These are phyloP conservation scores for Chrysanthemum seticuspe DNA, from an alignment of 129 eudicot species.

Conservation along the genomic window DNA sequence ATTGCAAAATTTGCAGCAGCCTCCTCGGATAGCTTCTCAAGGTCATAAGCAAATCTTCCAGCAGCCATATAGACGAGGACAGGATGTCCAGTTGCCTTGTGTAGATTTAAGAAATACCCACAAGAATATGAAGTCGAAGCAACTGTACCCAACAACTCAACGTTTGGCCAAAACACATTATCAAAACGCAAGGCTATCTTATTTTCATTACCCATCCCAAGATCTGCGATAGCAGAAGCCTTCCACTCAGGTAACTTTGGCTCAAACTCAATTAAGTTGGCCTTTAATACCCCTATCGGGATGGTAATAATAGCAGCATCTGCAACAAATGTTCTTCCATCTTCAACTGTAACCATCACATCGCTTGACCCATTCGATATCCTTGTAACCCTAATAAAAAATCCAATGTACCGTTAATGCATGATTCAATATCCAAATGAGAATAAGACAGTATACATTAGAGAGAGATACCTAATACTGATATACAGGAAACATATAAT, in stretches of 20 bases:
- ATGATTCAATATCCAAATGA: no score
- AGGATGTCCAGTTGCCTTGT: conserved; percentile 94
- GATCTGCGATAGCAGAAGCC: conserved; percentile 80
- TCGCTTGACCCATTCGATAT: conserved; percentile 57
- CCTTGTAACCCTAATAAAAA: conserved; percentile 64
- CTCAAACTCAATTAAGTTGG: conserved; percentile 78
- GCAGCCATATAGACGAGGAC: conserved; percentile 98
- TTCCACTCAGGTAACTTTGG: conserved; percentile 96
- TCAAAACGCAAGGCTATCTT: conserved; percentile 86
- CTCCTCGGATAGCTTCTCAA: conserved; percentile 82
- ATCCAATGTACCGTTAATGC: no score
- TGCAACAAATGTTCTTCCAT: conserved; percentile 72
- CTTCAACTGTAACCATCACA: conserved; percentile 69
- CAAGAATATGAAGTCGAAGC: conserved; percentile 90
- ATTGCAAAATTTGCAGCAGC: conserved; percentile 74
- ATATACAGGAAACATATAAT: no score
- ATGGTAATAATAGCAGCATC: conserved; percentile 85
- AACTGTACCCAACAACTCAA: conserved; percentile 76
- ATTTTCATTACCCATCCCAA: conserved; percentile 92
- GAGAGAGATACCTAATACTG: no score
- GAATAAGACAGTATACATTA: no score
- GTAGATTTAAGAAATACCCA: conserved; percentile 91
- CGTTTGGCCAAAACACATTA: conserved; percentile 89
- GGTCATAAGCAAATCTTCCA: conserved; percentile 86
- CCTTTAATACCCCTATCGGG: conserved; percentile 84